phyloP scores from a whole-genome alignment of 768 basidiomycete genomes.

The Butyriboletus loyo region DNA sequence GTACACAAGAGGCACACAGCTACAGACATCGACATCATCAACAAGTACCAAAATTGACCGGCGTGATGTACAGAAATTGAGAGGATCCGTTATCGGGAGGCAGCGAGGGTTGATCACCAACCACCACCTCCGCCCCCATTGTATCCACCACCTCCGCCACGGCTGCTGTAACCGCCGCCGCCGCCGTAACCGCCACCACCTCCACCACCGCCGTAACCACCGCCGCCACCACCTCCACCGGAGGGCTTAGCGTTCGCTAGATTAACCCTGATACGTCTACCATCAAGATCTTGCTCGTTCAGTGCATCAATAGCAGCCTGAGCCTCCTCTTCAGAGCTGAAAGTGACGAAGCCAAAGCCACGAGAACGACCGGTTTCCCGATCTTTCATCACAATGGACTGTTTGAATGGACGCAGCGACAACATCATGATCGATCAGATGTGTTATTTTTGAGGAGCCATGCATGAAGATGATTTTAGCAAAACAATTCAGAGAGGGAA shows the following conservation, averaged over 20 bases:
- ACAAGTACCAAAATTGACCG: conserved; percentile 2
- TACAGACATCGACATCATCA: conserved; percentile 10
- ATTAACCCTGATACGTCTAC: conserved; percentile 54
- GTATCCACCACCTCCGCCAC: conserved; percentile 6
- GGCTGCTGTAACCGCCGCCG: conserved; percentile 1
- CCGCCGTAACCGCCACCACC: conserved; percentile 8
- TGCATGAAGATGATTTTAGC: conserved; percentile 27
- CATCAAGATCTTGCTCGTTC: conserved; percentile 54
- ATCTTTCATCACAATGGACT: conserved; percentile 43
- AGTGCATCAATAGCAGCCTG: conserved; percentile 42
- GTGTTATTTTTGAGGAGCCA: conserved; percentile 16
- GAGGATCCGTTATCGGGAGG: conserved; percentile 2
- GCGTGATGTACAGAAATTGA: conserved; percentile 1
- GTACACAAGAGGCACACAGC: not conserved
- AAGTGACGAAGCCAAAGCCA: conserved; percentile 57
- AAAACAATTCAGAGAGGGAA: conserved; percentile 18
- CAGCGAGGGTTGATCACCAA: conserved; percentile 8
- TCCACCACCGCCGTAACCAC: conserved; percentile 9
- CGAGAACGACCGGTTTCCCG: conserved; percentile 57
- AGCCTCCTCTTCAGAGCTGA: conserved; percentile 33
- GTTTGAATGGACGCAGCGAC: conserved; percentile 5
- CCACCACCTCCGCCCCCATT: not conserved
- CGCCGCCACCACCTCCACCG: conserved; percentile 27
- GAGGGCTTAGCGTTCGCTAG: conserved; percentile 29
- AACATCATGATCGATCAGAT: conserved; percentile 4